These are phyloP conservation scores for Sporothrix brunneoviolacea DNA, from an alignment of 2,329 filamentous ascomycete genomes.

Conservation along the genomic window DNA sequence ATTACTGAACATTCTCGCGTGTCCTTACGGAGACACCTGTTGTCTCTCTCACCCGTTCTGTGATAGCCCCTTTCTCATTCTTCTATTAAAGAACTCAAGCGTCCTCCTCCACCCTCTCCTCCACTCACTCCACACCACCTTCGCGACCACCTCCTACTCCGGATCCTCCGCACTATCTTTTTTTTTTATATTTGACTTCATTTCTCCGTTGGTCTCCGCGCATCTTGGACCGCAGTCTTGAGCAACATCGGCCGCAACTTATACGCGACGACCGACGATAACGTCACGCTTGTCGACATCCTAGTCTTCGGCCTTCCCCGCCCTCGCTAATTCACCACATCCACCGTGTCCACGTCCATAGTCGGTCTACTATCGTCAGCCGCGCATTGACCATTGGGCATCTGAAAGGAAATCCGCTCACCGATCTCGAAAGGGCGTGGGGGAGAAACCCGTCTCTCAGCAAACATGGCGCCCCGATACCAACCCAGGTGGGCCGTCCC, in stretches of 20 bases:
- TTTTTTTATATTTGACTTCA: constrained; percentile 4
- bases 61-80: too few relatives aligned
- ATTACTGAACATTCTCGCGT: too few relatives aligned
- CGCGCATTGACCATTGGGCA: constrained; percentile 8
- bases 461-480: constrained; percentile 16
- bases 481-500: constrained; percentile 4
- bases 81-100: neutral
- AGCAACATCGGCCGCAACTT: neutral
- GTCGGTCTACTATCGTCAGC: neutral
- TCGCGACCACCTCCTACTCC: constrained; percentile 11
- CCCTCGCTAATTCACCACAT: too few relatives aligned
- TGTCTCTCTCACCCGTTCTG: too few relatives aligned
- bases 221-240: neutral
- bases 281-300: too few relatives aligned
- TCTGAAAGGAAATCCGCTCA: neutral
- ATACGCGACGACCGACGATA: neutral
- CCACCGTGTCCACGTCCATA: too few relatives aligned
- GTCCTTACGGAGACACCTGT: too few relatives aligned
- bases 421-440: neutral
- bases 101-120: neutral
- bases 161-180: neutral
- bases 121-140: constrained; percentile 9
- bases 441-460: neutral
- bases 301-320: too few relatives aligned
- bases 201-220: neutral